Evolutionary conservation across 371 early-diverging fungal species (phyloP), one percentile per base, ranked within the genome.

Genomic region (Cladochytrium tenue): DNA sequence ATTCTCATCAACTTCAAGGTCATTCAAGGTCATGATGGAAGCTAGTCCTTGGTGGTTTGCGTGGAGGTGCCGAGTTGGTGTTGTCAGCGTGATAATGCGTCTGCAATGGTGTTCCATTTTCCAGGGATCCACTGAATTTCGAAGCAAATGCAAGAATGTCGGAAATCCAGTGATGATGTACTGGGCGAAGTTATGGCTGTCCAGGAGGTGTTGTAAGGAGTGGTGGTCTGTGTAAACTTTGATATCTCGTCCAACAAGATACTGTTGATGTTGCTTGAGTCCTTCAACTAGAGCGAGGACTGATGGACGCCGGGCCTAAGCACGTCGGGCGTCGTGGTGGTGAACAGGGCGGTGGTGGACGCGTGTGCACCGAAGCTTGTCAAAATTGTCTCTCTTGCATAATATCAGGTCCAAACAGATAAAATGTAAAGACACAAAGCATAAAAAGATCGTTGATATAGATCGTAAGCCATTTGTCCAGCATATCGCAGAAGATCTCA

Each of bases 191-290:
- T 30, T 53, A 17, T 4, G 62, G 62, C 28, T 62, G 62, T 50
- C 53, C 7, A 62, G 15, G 3, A 62, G 51, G 25, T 32, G 32
- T 20, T 31, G 51, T 4, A 62, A 33, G 23, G 62, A 62, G 10
- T 53, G 15, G 53, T 62, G 62, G 53, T 62, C 62, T 51, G 62
- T 62, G 62, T 27, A 62, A 27, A 53, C 62, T 10, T 25, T 17
- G 53, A 51, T 33, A 25, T 31, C 34, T 3, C 23, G 32, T 5
- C 62, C 28, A 2, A 53, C 4, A 13, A 32, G 53, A n/a, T 36
- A 53, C 15, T 31, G 51, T n/a, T 32, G 62, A n/a, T 31, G 62
- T 15, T 4, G 5, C 50, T 23, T 5, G 50, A 33, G n/a, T 10
- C 13, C 34, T 60, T 60, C 61, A 43, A 34, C 20, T 20, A 60